phyloP scores from a whole-genome alignment of 768 basidiomycete species.

The Ramaria rubella region DNA sequence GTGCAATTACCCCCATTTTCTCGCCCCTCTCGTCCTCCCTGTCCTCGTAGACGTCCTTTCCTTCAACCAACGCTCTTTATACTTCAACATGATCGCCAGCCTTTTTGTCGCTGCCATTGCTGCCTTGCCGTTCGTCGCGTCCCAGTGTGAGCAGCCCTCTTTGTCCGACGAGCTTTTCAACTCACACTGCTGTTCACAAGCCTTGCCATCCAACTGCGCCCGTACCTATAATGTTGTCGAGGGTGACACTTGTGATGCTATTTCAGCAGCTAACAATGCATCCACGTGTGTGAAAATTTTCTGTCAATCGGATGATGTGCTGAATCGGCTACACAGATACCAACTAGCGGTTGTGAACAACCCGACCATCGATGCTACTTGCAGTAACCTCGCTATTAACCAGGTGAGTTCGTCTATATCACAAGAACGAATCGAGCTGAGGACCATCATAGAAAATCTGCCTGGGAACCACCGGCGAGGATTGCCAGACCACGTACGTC shows the following conservation, averaged over 20 bases:
- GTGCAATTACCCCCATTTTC: neutral
- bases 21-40: neutral
- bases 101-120: constrained; percentile 35
- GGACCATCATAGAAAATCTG: constrained; percentile 38
- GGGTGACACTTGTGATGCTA: constrained; percentile 61
- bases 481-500: constrained; percentile 57
- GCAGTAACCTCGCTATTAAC: constrained; percentile 53
- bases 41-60: constrained; percentile 10
- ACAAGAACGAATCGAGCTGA: neutral
- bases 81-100: constrained; percentile 32
- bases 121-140: constrained; percentile 40
- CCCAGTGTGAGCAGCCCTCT: constrained; percentile 31
- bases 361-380: constrained; percentile 40
- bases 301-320: constrained; percentile 18
- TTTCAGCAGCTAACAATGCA: constrained; percentile 53
- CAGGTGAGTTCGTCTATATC: constrained; percentile 12
- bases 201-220: constrained; percentile 34
- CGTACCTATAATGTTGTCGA: constrained; percentile 51
- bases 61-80: constrained; percentile 14
- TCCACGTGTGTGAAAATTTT: constrained; percentile 44
- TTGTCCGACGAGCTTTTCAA: neutral
- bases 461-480: constrained; percentile 50
- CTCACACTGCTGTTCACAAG: neutral
- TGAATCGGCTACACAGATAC: constrained; percentile 40
- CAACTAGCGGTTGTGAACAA: constrained; percentile 65